Evolutionary conservation across 768 basidiomycete species (phyloP).

Genomic region (Boletus bicolor): DNA sequence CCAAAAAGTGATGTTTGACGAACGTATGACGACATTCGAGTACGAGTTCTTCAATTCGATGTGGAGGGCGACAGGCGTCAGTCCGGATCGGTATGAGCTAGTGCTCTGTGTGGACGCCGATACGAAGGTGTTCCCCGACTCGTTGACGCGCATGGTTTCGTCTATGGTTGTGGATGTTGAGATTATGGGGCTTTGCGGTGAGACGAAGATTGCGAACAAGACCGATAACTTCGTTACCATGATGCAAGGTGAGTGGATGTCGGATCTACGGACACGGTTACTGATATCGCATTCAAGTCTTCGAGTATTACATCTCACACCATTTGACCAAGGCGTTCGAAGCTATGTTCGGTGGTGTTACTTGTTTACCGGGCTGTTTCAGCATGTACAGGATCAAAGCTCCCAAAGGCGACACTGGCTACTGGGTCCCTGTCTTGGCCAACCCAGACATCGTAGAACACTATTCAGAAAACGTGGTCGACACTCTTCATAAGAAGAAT

Average conservation of each 20-base stretch:
- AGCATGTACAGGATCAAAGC: constrained; percentile 99
- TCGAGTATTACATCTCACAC: constrained; percentile 99
- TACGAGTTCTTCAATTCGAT: constrained; percentile 99
- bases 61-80: constrained; percentile 93
- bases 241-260: constrained; percentile 84
- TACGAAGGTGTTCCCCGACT: constrained; percentile 99
- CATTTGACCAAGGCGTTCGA: constrained; percentile 99
- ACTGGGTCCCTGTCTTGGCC: constrained; percentile 98
- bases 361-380: constrained; percentile 99
- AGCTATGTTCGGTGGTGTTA: constrained; percentile 99
- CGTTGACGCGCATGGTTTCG: constrained; percentile 90
- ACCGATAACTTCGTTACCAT: constrained; percentile 98
- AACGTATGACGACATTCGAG: constrained; percentile 99
- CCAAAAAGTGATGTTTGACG: constrained; percentile 99
- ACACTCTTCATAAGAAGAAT: constrained; percentile 99
- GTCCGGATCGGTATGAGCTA: constrained; percentile 93
- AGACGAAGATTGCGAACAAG: constrained; percentile 99
- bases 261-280: neutral
- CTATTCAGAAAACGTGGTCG: constrained; percentile 99
- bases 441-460: constrained; percentile 99
- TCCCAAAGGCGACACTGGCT: constrained; percentile 92
- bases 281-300: constrained; percentile 53
- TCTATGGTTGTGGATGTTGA: constrained; percentile 97
- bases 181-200: constrained; percentile 98
- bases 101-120: constrained; percentile 97